Conservation (phyloP, 371 early-diverging fungal species). For the Apophysomyces variabilis region DNA sequence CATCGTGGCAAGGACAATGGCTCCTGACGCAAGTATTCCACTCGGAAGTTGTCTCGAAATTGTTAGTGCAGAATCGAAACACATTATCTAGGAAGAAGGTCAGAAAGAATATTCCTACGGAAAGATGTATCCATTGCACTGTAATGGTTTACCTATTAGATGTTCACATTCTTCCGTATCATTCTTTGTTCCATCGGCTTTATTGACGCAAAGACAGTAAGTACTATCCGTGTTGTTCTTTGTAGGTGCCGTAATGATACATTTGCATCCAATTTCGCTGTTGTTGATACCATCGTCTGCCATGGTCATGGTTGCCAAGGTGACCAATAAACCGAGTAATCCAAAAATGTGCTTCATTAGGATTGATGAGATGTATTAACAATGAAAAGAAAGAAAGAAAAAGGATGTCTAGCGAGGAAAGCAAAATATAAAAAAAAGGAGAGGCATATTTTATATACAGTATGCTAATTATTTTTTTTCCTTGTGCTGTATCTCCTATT, state of each 20-base stretch:
- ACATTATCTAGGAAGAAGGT: slow-evolving; percentile 16
- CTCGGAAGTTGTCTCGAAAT: slow-evolving; percentile 10
- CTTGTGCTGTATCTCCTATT: too few species aligned
- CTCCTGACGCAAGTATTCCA: slow-evolving; percentile 22
- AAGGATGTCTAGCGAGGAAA: too few species aligned
- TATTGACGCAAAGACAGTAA: slow-evolving; percentile 28
- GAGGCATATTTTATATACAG: too few species aligned
- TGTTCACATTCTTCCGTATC: slow-evolving; percentile 12
- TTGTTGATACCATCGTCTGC: slow-evolving; percentile 7
- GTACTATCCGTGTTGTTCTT: slow-evolving; percentile 19
- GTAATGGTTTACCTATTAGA: slow-evolving; percentile 16
- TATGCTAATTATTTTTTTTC: too few species aligned
- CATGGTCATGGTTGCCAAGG: slow-evolving; percentile 1
- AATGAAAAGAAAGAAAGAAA: too few species aligned
- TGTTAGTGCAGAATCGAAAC: slow-evolving; percentile 23
- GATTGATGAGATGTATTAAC: too few species aligned
- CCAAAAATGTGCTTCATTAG: background rate
- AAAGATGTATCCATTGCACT: background rate
- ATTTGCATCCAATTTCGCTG: slow-evolving; percentile 23
- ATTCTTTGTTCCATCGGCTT: slow-evolving; percentile 21
- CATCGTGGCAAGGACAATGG: slow-evolving; percentile 18
- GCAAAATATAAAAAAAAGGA: too few species aligned
- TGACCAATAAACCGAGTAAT: background rate
- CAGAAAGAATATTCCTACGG: too few species aligned
- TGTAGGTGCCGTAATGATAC: slow-evolving; percentile 28